phyloP scores from a whole-genome alignment of 192 early-diverging fungal genomes.

The Gonapodya sp. region DNA sequence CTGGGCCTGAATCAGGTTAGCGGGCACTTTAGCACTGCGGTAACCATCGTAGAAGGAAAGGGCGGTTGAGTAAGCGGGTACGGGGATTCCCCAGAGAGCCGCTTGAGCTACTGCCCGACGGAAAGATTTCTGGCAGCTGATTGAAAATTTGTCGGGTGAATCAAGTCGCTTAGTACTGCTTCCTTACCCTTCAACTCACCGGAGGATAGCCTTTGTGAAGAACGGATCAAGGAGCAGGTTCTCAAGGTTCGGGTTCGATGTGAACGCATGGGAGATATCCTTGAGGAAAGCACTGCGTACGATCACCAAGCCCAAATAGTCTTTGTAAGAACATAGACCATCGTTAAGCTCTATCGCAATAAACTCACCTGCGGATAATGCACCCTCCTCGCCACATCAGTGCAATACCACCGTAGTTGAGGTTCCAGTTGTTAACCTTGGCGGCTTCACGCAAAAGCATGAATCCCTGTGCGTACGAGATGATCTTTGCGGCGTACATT shows the following conservation, averaged over 20 bases:
- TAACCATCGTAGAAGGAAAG: constrained; percentile 97
- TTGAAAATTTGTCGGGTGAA: background rate
- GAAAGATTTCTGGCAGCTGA: constrained; percentile 69
- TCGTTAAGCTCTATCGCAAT: background rate
- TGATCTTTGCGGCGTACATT: constrained; percentile 95
- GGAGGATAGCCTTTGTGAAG: constrained; percentile 85
- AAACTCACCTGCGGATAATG: constrained; percentile 75
- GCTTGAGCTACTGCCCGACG: constrained; percentile 77
- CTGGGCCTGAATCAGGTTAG: constrained; percentile 94
- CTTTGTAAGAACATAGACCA: background rate
- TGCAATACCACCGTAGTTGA: constrained; percentile 96
- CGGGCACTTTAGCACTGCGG: constrained; percentile 78
- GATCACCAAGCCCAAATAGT: no score
- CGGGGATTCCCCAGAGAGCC: constrained; percentile 74
- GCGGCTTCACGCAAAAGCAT: constrained; percentile 96
- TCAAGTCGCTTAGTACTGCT: no score
- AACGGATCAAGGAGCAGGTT: constrained; percentile 93
- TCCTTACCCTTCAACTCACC: background rate
- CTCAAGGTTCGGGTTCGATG: constrained; percentile 71
- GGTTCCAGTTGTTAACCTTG: constrained; percentile 83
- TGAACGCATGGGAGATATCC: constrained; percentile 94
- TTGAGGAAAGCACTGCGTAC: constrained; percentile 70
- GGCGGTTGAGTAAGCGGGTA: constrained; percentile 81
- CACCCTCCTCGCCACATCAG: constrained; percentile 99
- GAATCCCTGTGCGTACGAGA: constrained; percentile 98